These are phyloP conservation scores for Oenanthe sinensis DNA, from an alignment of 129 eudicot genomes.

Conservation along the genomic window DNA sequence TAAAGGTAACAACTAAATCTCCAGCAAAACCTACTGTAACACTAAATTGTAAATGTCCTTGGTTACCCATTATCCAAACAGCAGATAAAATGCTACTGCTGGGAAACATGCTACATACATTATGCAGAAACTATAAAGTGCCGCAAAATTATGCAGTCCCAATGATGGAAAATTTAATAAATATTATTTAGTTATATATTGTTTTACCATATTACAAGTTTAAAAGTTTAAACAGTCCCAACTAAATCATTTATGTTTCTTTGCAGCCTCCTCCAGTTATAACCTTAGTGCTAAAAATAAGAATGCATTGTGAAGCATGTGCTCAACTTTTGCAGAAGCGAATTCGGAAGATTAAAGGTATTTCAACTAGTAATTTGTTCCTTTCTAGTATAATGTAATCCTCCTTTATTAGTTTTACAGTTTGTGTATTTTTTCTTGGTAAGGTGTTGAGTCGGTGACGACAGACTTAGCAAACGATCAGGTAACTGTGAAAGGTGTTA, in stretches of 20 bases:
- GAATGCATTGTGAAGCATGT: conserved; percentile 91
- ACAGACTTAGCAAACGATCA: conserved; percentile 51
- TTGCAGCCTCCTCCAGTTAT: conserved; percentile 55
- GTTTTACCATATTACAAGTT: background rate
- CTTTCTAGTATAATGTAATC: too few relatives aligned
- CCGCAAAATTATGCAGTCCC: background rate
- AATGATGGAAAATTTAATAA: too few relatives aligned
- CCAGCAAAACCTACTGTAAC: too few relatives aligned
- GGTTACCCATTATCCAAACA: background rate
- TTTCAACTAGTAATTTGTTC: too few relatives aligned
- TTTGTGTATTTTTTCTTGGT: background rate
- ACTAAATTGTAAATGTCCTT: background rate
- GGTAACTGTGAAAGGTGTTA: conserved; percentile 56
- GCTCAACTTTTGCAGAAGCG: conserved; percentile 61
- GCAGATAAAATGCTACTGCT: background rate
- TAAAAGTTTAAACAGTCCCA: too few relatives aligned
- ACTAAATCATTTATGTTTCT: background rate
- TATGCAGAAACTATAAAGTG: too few relatives aligned
- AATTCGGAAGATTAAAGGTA: conserved; percentile 58
- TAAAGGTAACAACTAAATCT: too few relatives aligned
- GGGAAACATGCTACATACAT: too few relatives aligned
- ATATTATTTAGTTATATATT: too few relatives aligned
- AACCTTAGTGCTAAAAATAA: conserved; percentile 55
- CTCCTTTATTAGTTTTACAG: background rate
- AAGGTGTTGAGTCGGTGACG: conserved; percentile 67